Evolutionary conservation across 495 filamentous ascomycete genomes (phyloP).

Genomic region (Penicillium robsamsonii): DNA sequence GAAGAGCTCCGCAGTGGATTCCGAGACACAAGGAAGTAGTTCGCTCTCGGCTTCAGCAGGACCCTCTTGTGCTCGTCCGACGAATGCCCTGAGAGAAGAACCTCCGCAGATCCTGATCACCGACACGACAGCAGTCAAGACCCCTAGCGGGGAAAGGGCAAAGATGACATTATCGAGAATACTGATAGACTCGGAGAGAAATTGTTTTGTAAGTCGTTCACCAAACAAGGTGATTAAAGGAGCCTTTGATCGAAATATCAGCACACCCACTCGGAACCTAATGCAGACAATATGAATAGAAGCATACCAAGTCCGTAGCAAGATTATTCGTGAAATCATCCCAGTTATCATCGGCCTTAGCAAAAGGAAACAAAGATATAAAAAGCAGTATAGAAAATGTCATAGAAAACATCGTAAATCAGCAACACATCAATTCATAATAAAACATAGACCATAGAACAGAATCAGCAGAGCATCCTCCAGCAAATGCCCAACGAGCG

Average conservation of each 20-base stretch:
- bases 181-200: constrained; percentile 51
- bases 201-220: constrained; percentile 57
- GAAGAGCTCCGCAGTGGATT: constrained; percentile 44
- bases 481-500: neutral
- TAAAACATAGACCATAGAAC: neutral
- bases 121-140: constrained; percentile 53
- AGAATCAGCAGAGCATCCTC: neutral
- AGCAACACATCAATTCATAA: constrained; percentile 7
- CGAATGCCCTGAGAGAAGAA: constrained; percentile 49
- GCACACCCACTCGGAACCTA: neutral
- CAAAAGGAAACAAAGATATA: constrained; percentile 12
- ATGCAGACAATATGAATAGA: neutral
- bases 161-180: constrained; percentile 54
- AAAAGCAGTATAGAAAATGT: constrained; percentile 20
- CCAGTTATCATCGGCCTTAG: constrained; percentile 31
- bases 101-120: constrained; percentile 54
- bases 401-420: constrained; percentile 9
- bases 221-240: constrained; percentile 56
- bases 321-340: constrained; percentile 56
- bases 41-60: constrained; percentile 42
- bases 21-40: constrained; percentile 43
- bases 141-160: constrained; percentile 53
- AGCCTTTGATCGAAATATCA: constrained; percentile 24
- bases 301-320: constrained; percentile 44
- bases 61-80: constrained; percentile 50